phyloP scores from a whole-genome alignment of 257 asterid genomes.

The Haberlea rhodopensis region DNA sequence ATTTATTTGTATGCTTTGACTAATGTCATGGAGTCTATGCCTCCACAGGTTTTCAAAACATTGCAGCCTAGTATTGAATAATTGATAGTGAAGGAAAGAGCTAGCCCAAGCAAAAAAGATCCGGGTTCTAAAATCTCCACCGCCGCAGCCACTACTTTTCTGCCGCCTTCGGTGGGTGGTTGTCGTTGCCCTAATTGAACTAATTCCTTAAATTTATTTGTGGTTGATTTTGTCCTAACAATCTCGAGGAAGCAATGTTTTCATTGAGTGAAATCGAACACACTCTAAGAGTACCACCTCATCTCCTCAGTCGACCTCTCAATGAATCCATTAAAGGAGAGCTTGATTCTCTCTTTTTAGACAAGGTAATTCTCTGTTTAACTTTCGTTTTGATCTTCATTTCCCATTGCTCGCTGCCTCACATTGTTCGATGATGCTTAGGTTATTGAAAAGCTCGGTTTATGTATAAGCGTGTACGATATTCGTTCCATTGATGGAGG shows the following conservation, averaged over 20 bases:
- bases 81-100: too few species aligned
- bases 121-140: too few species aligned
- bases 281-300: slow-evolving; percentile 53
- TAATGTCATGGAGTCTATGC: too few species aligned
- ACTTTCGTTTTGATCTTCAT: not conserved
- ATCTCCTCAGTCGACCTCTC: slow-evolving; percentile 57
- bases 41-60: too few species aligned
- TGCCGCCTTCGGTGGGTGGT: too few species aligned
- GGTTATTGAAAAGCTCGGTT: slow-evolving; percentile 71
- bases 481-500: slow-evolving; percentile 75
- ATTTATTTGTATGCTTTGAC: too few species aligned
- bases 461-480: slow-evolving; percentile 73
- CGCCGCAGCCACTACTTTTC: too few species aligned
- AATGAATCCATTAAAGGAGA: slow-evolving; percentile 69
- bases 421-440: slow-evolving; percentile 24
- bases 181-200: too few species aligned
- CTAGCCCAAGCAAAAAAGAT: too few species aligned
- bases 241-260: slow-evolving; percentile 41
- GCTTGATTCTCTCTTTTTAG: slow-evolving; percentile 67
- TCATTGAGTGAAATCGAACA: slow-evolving; percentile 73
- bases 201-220: too few species aligned
- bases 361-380: slow-evolving; percentile 48
- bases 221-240: too few species aligned
- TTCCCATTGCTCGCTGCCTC: not conserved
- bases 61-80: too few species aligned